phyloP scores from a whole-genome alignment of 345 rosid genomes.

The Aquilaria sinensis region DNA sequence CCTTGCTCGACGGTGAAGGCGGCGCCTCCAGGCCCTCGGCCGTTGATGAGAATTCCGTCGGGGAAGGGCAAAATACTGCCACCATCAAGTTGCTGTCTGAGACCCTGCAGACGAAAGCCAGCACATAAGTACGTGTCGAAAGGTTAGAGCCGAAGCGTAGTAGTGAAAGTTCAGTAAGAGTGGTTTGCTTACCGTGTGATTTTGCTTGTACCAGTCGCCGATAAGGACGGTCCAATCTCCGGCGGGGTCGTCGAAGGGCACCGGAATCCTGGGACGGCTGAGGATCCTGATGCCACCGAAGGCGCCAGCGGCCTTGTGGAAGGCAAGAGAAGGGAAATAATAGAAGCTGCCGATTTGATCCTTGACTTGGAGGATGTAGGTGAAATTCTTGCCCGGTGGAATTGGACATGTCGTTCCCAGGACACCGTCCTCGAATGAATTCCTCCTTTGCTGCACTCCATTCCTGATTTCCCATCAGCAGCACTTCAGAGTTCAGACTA shows the following conservation, averaged over 20 bases:
- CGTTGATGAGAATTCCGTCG: slow-evolving; percentile 80
- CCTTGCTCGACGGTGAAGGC: slow-evolving; percentile 68
- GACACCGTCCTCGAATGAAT: slow-evolving; percentile 76
- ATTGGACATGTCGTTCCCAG: slow-evolving; percentile 88
- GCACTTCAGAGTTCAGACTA: too few species aligned
- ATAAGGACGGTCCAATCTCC: slow-evolving; percentile 69
- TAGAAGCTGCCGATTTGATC: slow-evolving; percentile 76
- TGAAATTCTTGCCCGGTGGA: slow-evolving; percentile 79
- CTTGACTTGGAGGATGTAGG: slow-evolving; percentile 68
- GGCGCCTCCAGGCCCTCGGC: slow-evolving; percentile 52
- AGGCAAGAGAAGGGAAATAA: slow-evolving; percentile 70
- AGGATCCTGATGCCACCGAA: slow-evolving; percentile 67
- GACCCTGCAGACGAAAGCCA: slow-evolving; percentile 21
- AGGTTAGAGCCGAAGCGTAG: neutral
- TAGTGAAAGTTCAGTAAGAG: neutral
- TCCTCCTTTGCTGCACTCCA: slow-evolving; percentile 82
- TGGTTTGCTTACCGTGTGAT: slow-evolving; percentile 50
- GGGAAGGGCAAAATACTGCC: slow-evolving; percentile 62
- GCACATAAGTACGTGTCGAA: neutral
- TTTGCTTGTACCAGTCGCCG: slow-evolving; percentile 74
- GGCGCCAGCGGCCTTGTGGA: slow-evolving; percentile 82
- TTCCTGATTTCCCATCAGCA: slow-evolving; percentile 32
- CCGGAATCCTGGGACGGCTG: slow-evolving; percentile 65
- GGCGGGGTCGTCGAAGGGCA: slow-evolving; percentile 61
- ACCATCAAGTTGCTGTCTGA: slow-evolving; percentile 43